Conservation (phyloP, 2,329 filamentous ascomycete genomes). For the Atkinsonella hypoxylon region DNA sequence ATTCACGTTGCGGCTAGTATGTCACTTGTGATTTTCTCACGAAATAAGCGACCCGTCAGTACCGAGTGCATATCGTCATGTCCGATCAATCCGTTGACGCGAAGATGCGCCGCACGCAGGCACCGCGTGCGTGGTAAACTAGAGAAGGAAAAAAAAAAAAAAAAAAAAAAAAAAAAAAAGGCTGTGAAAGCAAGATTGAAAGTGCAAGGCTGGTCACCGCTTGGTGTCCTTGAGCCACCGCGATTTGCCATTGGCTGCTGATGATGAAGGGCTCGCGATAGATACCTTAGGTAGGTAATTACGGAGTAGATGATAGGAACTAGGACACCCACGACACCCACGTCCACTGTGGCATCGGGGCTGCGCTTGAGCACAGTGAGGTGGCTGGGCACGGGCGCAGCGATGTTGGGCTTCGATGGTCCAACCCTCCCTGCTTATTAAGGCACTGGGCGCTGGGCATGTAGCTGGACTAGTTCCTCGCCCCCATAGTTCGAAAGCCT, state of each 20-base stretch:
- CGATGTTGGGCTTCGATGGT: conserved; percentile 2
- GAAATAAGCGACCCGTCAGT: too few relatives aligned
- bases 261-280: not conserved
- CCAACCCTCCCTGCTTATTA: not conserved
- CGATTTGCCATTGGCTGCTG: not conserved
- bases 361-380: not conserved
- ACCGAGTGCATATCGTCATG: too few relatives aligned
- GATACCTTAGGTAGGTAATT: too few relatives aligned
- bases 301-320: too few relatives aligned
- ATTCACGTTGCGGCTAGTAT: too few relatives aligned
- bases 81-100: too few relatives aligned
- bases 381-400: conserved; percentile 6
- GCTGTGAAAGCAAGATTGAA: not conserved
- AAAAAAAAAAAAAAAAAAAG: too few relatives aligned
- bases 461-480: too few relatives aligned
- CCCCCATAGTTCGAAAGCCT: not conserved
- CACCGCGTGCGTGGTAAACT: not conserved
- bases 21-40: too few relatives aligned
- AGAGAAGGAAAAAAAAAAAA: too few relatives aligned
- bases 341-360: not conserved
- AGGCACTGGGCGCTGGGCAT: not conserved
- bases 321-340: too few relatives aligned
- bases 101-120: not conserved
- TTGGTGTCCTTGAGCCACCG: not conserved
- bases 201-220: conserved; percentile 11